Percentiles rank a stretch among this genome's conserved stretches.
phyloP scores from a whole-genome alignment of 2,329 filamentous ascomycete genomes.

The Xylariaceae sp. region DNA sequence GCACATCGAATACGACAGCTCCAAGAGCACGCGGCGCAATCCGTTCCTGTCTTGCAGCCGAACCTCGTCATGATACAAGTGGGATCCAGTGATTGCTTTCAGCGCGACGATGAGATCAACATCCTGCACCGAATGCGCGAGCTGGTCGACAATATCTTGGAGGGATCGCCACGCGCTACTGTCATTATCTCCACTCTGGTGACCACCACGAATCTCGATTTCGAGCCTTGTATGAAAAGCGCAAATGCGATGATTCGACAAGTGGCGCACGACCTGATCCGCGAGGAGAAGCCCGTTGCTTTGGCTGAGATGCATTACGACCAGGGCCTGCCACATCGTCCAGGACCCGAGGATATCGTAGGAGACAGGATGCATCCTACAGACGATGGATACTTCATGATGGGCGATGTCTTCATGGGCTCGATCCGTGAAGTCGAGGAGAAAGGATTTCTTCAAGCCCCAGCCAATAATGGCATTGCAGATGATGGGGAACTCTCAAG shows the following conservation, averaged over 20 bases:
- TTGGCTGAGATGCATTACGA: constrained; percentile 26
- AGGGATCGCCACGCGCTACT: constrained; percentile 16
- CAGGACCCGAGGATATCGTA: constrained; percentile 19
- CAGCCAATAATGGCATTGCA: constrained; percentile 16
- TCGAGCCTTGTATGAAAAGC: constrained; percentile 20
- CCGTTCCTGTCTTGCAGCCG: constrained; percentile 20
- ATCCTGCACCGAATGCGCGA: constrained; percentile 18
- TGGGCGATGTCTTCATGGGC: constrained; percentile 24
- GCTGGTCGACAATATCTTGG: constrained; percentile 16
- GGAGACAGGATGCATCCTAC: constrained; percentile 22
- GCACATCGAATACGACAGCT: constrained; percentile 18
- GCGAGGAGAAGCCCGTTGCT: constrained; percentile 17
- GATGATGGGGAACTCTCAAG: constrained; percentile 18
- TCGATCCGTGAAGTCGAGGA: constrained; percentile 20
- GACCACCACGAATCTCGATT: constrained; percentile 17
- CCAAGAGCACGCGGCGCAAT: constrained; percentile 16
- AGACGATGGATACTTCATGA: constrained; percentile 25
- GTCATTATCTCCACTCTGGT: constrained; percentile 23
- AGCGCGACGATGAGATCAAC: constrained; percentile 15
- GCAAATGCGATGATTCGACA: constrained; percentile 24
- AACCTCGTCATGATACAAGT: constrained; percentile 25
- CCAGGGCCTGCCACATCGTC: constrained; percentile 18
- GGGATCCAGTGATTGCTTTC: constrained; percentile 25
- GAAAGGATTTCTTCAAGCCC: constrained; percentile 18
- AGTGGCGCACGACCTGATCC: constrained; percentile 16